Conservation (phyloP, 23 red algal genomes). For the Gracilaria domingensis region DNA sequence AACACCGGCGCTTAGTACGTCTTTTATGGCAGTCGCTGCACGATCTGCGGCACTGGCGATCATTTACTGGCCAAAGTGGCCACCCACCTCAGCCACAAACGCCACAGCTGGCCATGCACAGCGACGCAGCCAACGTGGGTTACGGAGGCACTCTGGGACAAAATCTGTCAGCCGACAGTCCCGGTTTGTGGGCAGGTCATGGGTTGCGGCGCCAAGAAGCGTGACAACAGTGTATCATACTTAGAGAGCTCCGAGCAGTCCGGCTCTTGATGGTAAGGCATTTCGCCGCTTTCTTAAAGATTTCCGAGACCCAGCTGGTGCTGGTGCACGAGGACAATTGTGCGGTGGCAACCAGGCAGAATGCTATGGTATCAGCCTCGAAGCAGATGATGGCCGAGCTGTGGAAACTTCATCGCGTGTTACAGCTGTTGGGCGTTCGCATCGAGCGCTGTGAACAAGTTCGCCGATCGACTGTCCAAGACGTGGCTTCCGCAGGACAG, state of each 20-base stretch:
- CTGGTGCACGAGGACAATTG: constrained; percentile 17
- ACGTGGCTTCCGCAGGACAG: neutral
- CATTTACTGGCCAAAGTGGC: neutral
- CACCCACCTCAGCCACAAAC: neutral
- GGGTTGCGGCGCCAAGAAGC: neutral
- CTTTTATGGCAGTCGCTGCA: neutral
- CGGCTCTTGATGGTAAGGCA: neutral
- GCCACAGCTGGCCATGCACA: neutral
- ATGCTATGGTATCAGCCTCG: neutral
- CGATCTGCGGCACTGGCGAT: constrained; percentile 7
- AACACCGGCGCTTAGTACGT: too few relatives aligned
- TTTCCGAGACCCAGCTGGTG: neutral
- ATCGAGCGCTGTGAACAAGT: constrained; percentile 12
- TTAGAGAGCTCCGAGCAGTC: neutral
- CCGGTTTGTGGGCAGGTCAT: neutral
- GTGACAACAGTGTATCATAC: neutral
- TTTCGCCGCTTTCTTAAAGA: neutral
- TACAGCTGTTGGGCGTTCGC: neutral
- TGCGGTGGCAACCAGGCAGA: neutral
- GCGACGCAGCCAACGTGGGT: neutral
- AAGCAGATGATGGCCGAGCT: neutral
- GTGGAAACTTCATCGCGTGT: neutral
- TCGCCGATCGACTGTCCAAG: neutral
- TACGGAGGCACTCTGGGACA: neutral
- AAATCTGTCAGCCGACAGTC: neutral